Evolutionary conservation across 495 filamentous ascomycete species (phyloP).

Genomic region (Tirmania nivea): DNA sequence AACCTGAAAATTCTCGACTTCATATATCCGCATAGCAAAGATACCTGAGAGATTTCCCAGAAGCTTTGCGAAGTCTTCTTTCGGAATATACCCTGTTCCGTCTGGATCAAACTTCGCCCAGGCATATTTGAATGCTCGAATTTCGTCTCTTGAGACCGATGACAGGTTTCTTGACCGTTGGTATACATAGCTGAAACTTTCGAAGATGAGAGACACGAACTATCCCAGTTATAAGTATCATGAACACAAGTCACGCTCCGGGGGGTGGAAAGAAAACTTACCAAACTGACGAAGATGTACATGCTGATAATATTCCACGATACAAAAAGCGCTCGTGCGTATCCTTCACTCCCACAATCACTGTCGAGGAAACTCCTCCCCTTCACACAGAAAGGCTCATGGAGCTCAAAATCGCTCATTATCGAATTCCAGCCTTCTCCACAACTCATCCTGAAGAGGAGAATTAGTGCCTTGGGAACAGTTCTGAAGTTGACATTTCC

Average conservation of each 20-base stretch:
- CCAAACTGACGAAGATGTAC: slow-evolving; percentile 95
- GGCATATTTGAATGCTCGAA: slow-evolving; percentile 90
- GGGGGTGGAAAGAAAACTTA: slow-evolving; percentile 3
- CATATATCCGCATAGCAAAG: slow-evolving; percentile 95
- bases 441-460: slow-evolving; percentile 78
- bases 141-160: slow-evolving; percentile 70
- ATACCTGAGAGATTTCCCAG: slow-evolving; percentile 37
- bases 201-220: slow-evolving; percentile 96
- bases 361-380: slow-evolving; percentile 48
- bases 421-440: slow-evolving; percentile 92
- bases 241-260: background rate
- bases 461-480: slow-evolving; percentile 77
- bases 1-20: slow-evolving; percentile 59
- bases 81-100: slow-evolving; percentile 76
- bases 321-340: slow-evolving; percentile 76
- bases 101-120: slow-evolving; percentile 89
- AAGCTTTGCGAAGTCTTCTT: slow-evolving; percentile 55
- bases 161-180: slow-evolving; percentile 77
- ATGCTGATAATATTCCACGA: slow-evolving; percentile 98
- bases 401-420: slow-evolving; percentile 87
- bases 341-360: slow-evolving; percentile 76
- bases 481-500: slow-evolving; percentile 82
- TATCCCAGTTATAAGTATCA: background rate
- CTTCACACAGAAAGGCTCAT: slow-evolving; percentile 55
- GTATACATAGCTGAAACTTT: slow-evolving; percentile 99